Evolutionary conservation across 1,284 basidiomycete genomes (phyloP).

Genomic region (Pseudozyma flocculosa): DNA sequence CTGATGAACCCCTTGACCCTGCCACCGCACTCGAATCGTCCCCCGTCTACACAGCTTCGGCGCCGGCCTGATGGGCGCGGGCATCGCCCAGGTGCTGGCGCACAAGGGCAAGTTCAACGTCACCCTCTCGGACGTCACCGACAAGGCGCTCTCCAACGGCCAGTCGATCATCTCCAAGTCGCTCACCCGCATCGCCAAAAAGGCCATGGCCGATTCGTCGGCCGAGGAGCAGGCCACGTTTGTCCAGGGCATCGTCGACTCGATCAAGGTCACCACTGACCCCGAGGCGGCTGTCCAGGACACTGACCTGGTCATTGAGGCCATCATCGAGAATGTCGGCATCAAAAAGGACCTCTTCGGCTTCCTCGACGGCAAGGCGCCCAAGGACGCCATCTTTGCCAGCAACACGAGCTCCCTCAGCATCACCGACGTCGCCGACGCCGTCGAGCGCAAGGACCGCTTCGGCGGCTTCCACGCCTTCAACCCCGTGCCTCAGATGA

Average conservation of each 20-base stretch:
- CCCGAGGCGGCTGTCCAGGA: constrained; percentile 61
- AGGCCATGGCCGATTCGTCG: constrained; percentile 61
- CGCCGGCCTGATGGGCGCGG: constrained; percentile 57
- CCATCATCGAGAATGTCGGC: constrained; percentile 65
- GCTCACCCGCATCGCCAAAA: constrained; percentile 62
- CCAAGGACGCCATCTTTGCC: constrained; percentile 62
- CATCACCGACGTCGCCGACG: constrained; percentile 63
- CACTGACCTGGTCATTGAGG: constrained; percentile 65
- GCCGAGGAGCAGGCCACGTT: constrained; percentile 58
- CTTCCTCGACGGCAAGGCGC: constrained; percentile 62
- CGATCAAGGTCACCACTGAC: constrained; percentile 63
- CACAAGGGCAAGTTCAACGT: constrained; percentile 58
- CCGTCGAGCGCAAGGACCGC: constrained; percentile 36
- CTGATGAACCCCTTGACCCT: no score
- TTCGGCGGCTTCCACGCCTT: constrained; percentile 64
- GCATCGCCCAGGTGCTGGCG: constrained; percentile 56
- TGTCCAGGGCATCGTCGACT: constrained; percentile 60
- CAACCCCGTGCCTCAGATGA: constrained; percentile 63
- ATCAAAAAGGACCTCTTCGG: constrained; percentile 65
- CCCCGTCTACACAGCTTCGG: no score
- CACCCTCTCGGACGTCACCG: constrained; percentile 58
- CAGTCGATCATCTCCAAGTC: constrained; percentile 64
- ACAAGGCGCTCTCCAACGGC: constrained; percentile 62
- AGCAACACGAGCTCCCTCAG: constrained; percentile 65
- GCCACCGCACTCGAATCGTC: no score